phyloP scores from a whole-genome alignment of 2,329 filamentous ascomycete genomes.

The Neobulgaria alba region DNA sequence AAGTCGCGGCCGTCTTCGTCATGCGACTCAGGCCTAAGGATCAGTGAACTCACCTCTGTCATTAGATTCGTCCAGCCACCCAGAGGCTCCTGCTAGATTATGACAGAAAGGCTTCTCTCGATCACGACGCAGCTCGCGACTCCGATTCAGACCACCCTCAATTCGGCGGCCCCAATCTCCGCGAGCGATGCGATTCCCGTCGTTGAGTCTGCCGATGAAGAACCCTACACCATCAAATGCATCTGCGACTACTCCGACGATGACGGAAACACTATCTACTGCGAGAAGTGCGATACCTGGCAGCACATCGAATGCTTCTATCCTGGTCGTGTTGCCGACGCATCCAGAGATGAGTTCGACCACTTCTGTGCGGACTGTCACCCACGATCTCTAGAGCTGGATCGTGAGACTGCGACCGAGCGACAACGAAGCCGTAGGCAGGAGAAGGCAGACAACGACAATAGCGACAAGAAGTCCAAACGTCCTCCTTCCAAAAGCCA shows the following conservation, averaged over 20 bases:
- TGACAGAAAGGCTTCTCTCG: conserved; percentile 31
- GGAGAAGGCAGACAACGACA: conserved; percentile 36
- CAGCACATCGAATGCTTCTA: conserved; percentile 98
- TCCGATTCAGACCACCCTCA: conserved; percentile 21
- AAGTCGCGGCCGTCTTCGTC: conserved; percentile 30
- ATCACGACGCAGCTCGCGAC: conserved; percentile 30
- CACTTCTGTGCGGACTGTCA: conserved; percentile 89
- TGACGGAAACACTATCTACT: conserved; percentile 95
- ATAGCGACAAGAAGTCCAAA: conserved; percentile 62
- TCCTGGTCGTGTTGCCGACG: conserved; percentile 59
- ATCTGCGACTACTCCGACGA: conserved; percentile 91
- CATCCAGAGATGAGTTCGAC: conserved; percentile 61
- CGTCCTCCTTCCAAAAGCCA: conserved; percentile 70
- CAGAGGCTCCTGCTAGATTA: conserved; percentile 31
- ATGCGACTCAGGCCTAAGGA: conserved; percentile 30
- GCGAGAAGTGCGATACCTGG: conserved; percentile 94
- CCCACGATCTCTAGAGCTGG: conserved; percentile 64
- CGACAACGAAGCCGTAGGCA: conserved; percentile 57
- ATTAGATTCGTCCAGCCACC: conserved; percentile 26
- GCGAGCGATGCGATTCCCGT: conserved; percentile 22
- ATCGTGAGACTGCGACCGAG: conserved; percentile 66
- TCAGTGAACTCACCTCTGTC: conserved; percentile 29
- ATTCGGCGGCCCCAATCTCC: conserved; percentile 16
- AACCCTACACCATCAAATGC: conserved; percentile 94
- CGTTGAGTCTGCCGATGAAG: conserved; percentile 54